Percentiles rank a stretch among this genome's conserved stretches.
These are phyloP conservation scores for Colletotrichum nymphaeae DNA, from an alignment of 2,329 filamentous ascomycete species.

Conservation along the genomic window DNA sequence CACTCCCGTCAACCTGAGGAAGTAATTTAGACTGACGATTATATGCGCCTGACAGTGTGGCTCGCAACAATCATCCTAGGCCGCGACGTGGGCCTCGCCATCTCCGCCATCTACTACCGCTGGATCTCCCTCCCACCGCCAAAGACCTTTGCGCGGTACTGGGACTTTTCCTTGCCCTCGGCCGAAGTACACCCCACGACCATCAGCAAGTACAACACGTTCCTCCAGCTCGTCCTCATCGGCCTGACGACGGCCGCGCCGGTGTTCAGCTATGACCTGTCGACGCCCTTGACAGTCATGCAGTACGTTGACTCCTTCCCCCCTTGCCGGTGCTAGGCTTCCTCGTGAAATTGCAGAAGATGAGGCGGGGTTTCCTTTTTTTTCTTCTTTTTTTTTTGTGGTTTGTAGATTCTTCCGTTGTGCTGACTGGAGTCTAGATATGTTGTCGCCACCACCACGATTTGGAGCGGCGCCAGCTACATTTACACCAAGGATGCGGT, in stretches of 20 bases:
- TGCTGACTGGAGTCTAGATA: conserved; percentile 64
- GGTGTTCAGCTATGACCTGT: conserved; percentile 71
- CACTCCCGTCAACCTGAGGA: too few relatives aligned
- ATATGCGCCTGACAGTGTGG: conserved; percentile 69
- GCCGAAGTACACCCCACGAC: conserved; percentile 86
- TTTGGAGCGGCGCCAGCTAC: conserved; percentile 96
- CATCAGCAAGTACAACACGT: conserved; percentile 93
- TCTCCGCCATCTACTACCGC: conserved; percentile 93
- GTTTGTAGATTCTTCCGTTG: conserved; percentile 42
- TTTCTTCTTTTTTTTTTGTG: too few relatives aligned
- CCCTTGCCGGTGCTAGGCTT: too few relatives aligned
- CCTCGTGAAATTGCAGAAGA: too few relatives aligned
- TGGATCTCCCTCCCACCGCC: conserved; percentile 96
- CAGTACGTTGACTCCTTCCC: conserved; percentile 63
- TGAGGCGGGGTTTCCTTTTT: too few relatives aligned
- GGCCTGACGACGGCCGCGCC: conserved; percentile 86
- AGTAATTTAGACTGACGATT: neutral
- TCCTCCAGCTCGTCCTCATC: conserved; percentile 88
- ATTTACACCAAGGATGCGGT: conserved; percentile 91
- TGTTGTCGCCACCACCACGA: conserved; percentile 86
- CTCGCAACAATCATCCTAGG: conserved; percentile 91
- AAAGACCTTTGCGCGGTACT: conserved; percentile 92
- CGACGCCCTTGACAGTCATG: conserved; percentile 66
- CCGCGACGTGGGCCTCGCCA: conserved; percentile 83
- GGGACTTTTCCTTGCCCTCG: conserved; percentile 97